Evolutionary conservation across 805 yeast species (phyloP).

Genomic region (Metschnikowia gelsemii): DNA sequence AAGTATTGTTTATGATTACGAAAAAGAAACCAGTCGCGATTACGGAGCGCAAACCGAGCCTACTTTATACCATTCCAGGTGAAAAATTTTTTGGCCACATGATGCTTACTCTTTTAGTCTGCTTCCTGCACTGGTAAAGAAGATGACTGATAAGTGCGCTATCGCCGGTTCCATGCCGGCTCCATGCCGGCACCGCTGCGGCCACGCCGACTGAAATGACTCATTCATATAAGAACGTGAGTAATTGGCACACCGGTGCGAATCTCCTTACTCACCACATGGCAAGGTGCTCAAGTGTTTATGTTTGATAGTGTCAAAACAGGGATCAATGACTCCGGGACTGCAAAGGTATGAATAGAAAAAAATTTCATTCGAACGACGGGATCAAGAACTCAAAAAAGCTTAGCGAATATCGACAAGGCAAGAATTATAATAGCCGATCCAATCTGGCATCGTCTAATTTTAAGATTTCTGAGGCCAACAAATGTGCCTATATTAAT

Average conservation of each 20-base stretch:
- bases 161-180: constrained; percentile 10
- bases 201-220: constrained; percentile 19
- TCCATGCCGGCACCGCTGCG: constrained; percentile 12
- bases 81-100: constrained; percentile 19
- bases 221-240: constrained; percentile 14
- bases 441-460: too few relatives aligned
- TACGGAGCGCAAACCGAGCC: constrained; percentile 1
- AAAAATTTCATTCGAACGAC: too few relatives aligned
- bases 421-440: too few relatives aligned
- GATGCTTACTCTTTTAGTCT: constrained; percentile 11
- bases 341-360: too few relatives aligned
- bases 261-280: neutral
- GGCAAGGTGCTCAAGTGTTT: neutral
- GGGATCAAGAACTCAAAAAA: too few relatives aligned
- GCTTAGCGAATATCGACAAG: too few relatives aligned
- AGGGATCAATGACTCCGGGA: too few relatives aligned
- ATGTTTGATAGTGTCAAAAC: too few relatives aligned
- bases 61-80: constrained; percentile 14
- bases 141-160: constrained; percentile 21
- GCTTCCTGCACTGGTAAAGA: constrained; percentile 17
- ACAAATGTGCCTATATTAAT: neutral
- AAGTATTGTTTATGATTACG: neutral
- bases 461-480: too few relatives aligned
- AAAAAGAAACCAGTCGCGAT: neutral
- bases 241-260: constrained; percentile 12